A percentile compares a stretch with the other conserved stretches of the same genome.
phyloP scores from a whole-genome alignment of 139 green algal species.

The Volvox africanus region DNA sequence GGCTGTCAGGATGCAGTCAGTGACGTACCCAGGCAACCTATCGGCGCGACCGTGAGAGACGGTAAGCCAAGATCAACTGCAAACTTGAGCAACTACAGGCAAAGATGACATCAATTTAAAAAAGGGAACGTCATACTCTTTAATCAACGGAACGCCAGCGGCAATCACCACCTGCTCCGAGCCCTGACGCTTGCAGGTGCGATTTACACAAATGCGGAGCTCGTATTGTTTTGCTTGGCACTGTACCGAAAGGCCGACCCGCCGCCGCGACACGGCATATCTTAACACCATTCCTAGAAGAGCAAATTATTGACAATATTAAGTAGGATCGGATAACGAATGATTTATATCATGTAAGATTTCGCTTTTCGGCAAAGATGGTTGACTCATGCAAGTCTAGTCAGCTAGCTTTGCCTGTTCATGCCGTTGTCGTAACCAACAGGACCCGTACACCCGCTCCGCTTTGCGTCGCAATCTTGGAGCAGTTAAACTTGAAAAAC shows the following conservation, averaged over 20 bases:
- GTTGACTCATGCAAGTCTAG: no score
- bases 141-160: no score
- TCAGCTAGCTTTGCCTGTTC: no score
- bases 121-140: neutral
- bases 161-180: conserved; percentile 52
- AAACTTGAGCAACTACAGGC: conserved; percentile 24
- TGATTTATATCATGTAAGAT: no score
- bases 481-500: no score
- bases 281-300: neutral
- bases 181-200: conserved; percentile 71
- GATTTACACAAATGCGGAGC: conserved; percentile 61
- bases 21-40: conserved; percentile 15
- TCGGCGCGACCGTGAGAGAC: neutral
- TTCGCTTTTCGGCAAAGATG: no score
- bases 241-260: neutral
- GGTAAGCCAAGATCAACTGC: neutral
- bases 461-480: no score
- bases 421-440: no score
- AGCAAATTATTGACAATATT: no score
- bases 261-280: neutral
- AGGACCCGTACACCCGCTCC: no score
- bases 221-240: conserved; percentile 1
- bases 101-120: neutral
- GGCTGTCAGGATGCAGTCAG: no score
- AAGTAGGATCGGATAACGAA: no score